These are phyloP conservation scores for Orbilia quercus DNA, from an alignment of 2,329 filamentous ascomycete species.

Conservation along the genomic window DNA sequence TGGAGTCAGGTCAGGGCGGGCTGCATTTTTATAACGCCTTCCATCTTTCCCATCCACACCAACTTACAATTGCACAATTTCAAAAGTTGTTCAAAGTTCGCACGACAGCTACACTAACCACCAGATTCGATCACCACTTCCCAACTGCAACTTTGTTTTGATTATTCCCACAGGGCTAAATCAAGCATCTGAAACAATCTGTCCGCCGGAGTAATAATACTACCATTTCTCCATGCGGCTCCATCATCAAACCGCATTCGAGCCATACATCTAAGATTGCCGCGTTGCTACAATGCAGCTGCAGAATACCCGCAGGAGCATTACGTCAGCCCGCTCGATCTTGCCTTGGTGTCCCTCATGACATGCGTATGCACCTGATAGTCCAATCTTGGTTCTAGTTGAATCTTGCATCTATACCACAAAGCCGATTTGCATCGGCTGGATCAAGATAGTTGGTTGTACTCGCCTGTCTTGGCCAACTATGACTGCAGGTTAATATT, in stretches of 20 bases:
- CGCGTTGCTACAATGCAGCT: background rate
- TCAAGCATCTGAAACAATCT: background rate
- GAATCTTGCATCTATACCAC: too few species aligned
- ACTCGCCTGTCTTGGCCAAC: too few species aligned
- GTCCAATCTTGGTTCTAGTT: background rate
- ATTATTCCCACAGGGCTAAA: background rate
- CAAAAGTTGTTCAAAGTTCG: constrained; percentile 1
- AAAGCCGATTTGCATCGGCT: too few species aligned
- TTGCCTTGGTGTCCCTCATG: too few species aligned
- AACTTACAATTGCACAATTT: background rate
- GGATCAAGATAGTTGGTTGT: too few species aligned
- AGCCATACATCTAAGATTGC: background rate
- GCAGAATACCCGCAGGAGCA: background rate
- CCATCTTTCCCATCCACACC: background rate
- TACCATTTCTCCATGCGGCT: background rate
- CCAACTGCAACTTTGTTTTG: too few species aligned
- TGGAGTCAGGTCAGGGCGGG: background rate
- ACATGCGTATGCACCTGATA: too few species aligned
- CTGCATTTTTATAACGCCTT: background rate
- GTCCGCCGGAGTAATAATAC: background rate
- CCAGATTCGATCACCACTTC: background rate
- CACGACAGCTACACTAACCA: background rate
- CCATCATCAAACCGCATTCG: background rate
- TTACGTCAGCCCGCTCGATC: too few species aligned
- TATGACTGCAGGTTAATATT: too few species aligned